Evolutionary conservation across 148 eudicot species (phyloP), one percentile per base, ranked within the genome.

Genomic region (Bassia scoparia): DNA sequence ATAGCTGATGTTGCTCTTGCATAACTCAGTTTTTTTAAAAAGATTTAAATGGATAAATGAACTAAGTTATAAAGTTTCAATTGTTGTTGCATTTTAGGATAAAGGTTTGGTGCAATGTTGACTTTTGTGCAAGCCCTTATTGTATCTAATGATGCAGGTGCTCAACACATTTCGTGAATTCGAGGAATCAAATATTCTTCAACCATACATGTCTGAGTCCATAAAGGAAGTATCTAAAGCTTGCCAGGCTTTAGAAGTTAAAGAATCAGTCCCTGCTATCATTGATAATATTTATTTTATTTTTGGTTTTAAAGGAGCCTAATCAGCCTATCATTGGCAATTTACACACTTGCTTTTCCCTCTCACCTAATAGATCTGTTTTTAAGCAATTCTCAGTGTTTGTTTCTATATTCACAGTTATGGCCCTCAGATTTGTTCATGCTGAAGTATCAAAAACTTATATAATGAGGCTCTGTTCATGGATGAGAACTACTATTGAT

Each of bases 401-500:
- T 70, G 56, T 69, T 67, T 77, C 71, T 63, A 76, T 64, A n/a
- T 69, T 75, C 21, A 74, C 97, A 95, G 98, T 91, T 76, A 69
- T 87, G 33, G 93, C 87, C 13, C 44, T 95, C 78, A 81, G 97
- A 76, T 78, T 92, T 7, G 87, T 91, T 83, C 89, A 95, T 76
- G 87, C 90, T 24, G 98, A 95, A 79, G 87, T 88, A 67, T 86
- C 96, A 44, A 95, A 88, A n/a, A 81, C 87, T 37, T 95, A 89
- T 77, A 88, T 95, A 76, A 61, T 88, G 67, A 87, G 97, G 84
- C 97, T 95, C 72, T 89, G 97, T 85, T 84, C 98, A n/a, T n/a
- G 98, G 98, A 91, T 91, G 93, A 83, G 95, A 76, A 74, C 85
- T 59, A 84, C 97, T 76, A 88, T 81, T n/a, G 93, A 91, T 69